These are phyloP conservation scores for Xylaria hypoxylon DNA, from an alignment of 2,329 filamentous ascomycete species.

Conservation along the genomic window DNA sequence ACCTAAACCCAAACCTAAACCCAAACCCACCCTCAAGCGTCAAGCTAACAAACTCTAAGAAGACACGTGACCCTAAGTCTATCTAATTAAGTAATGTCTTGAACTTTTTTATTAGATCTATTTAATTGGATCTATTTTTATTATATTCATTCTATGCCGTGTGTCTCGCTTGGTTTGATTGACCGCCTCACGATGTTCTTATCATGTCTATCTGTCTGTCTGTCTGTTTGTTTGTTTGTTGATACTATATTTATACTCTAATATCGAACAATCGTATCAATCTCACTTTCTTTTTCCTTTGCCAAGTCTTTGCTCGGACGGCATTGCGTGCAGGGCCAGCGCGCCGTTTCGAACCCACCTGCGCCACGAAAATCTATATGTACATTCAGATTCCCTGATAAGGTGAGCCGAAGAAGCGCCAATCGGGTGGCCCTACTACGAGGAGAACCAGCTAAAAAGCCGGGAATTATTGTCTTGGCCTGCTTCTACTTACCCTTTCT, in stretches of 20 bases:
- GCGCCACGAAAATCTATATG: conserved; percentile 38
- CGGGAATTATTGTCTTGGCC: conserved; percentile 35
- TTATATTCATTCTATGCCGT: neutral
- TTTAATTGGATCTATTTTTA: neutral
- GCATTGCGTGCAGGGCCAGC: conserved; percentile 39
- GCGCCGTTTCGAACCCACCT: conserved; percentile 36
- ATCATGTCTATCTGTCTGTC: neutral
- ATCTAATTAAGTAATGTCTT: neutral
- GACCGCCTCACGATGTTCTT: neutral
- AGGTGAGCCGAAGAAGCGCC: conserved; percentile 40
- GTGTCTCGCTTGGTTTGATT: neutral
- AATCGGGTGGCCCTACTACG: conserved; percentile 43
- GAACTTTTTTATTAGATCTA: neutral
- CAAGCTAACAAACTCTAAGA: conserved; percentile 21
- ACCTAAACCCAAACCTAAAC: neutral
- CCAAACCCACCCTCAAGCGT: conserved; percentile 12
- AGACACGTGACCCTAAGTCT: conserved; percentile 22
- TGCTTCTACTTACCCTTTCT: conserved; percentile 23
- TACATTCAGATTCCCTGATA: conserved; percentile 39
- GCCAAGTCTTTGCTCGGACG: conserved; percentile 41
- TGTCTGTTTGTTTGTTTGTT: conserved; percentile 15
- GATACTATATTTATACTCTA: conserved; percentile 11
- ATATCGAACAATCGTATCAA: conserved; percentile 15
- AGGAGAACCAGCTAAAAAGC: conserved; percentile 25
- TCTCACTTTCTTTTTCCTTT: conserved; percentile 25